Evolutionary conservation across 179 eudicot genomes (phyloP).

Genomic region (Vitellaria paradoxa): DNA sequence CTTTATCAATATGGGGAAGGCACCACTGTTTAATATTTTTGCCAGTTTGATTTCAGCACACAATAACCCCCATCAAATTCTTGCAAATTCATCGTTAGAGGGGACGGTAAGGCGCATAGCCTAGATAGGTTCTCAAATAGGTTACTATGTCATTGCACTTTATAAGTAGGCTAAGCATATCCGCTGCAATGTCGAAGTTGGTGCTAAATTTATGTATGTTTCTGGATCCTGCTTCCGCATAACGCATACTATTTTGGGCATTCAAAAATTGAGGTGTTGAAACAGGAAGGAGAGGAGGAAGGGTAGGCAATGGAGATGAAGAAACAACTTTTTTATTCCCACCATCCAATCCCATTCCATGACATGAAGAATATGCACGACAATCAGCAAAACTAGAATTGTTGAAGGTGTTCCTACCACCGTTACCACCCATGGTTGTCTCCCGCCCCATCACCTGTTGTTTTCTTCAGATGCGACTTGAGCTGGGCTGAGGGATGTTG

Average conservation of each 20-base stretch:
- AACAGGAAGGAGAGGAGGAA: conserved; percentile 19
- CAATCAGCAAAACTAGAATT: conserved; percentile 34
- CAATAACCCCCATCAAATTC: too few relatives aligned
- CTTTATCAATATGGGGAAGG: too few relatives aligned
- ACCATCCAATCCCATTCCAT: conserved; percentile 58
- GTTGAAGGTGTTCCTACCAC: conserved; percentile 37
- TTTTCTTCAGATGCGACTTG: conserved; percentile 81
- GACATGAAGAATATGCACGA: conserved; percentile 38
- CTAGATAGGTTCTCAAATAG: conserved; percentile 39
- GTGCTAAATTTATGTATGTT: conserved; percentile 24
- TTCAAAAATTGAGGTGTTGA: conserved; percentile 25
- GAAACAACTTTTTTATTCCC: conserved; percentile 54
- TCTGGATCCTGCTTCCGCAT: conserved; percentile 22
- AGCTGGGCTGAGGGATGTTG: conserved; percentile 39
- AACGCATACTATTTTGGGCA: conserved; percentile 34
- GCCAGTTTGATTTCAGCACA: too few relatives aligned
- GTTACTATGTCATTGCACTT: conserved; percentile 66
- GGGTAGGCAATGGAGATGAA: conserved; percentile 30
- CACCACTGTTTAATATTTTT: too few relatives aligned
- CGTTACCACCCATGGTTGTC: conserved; percentile 16
- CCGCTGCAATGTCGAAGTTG: conserved; percentile 48
- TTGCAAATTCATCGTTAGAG: conserved; percentile 26
- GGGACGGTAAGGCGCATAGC: conserved; percentile 64
- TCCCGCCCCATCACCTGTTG: conserved; percentile 43
- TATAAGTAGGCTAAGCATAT: conserved; percentile 55